These are phyloP conservation scores for Vaccinium myrtillus DNA, from an alignment of 148 eudicot genomes.

Conservation along the genomic window DNA sequence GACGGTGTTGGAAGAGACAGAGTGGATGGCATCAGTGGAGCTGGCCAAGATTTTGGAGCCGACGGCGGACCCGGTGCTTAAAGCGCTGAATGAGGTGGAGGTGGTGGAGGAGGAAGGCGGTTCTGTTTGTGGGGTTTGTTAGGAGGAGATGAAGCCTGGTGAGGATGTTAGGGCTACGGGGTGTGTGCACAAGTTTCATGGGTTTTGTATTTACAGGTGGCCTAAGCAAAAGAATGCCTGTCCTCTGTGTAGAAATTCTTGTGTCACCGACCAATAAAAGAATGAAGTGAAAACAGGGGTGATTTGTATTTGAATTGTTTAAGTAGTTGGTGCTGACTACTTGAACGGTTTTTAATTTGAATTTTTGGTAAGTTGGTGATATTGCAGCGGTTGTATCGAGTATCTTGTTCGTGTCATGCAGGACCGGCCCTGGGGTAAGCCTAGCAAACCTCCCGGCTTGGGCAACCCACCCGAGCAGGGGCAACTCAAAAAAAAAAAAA, in stretches of 20 bases:
- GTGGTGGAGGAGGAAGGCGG: conserved; percentile 4
- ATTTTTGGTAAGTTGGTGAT: no score
- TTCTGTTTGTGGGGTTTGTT: conserved; percentile 8
- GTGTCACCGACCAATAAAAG: neutral
- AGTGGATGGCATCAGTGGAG: neutral
- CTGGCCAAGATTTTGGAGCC: neutral
- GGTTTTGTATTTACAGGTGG: neutral
- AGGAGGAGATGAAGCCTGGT: conserved; percentile 4
- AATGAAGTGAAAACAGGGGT: no score
- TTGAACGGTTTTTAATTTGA: no score
- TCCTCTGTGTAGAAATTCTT: neutral
- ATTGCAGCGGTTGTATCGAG: no score
- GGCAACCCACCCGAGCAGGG: no score
- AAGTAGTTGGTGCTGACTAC: no score
- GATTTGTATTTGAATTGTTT: no score
- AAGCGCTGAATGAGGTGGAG: neutral
- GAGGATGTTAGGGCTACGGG: neutral
- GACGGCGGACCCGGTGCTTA: neutral
- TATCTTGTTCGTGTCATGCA: no score
- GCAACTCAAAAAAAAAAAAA: no score
- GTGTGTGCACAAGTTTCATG: conserved; percentile 7
- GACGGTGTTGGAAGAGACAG: neutral
- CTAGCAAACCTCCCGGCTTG: no score
- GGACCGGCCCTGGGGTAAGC: no score
- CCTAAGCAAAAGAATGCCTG: neutral